phyloP scores from a whole-genome alignment of 768 basidiomycete species.

The Sarcodon sp. region DNA sequence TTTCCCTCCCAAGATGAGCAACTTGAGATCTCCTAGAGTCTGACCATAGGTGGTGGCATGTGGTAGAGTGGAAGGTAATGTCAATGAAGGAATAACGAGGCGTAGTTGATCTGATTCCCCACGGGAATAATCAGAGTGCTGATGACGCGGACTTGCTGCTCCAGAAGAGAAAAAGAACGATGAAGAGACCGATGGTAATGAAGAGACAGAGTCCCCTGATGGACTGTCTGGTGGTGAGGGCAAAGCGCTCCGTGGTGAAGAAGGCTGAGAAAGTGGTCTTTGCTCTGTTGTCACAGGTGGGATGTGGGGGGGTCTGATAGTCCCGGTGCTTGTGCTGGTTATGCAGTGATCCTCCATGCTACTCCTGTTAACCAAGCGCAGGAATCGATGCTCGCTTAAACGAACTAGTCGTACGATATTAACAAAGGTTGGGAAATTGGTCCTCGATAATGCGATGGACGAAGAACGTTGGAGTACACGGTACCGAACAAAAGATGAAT shows the following conservation, averaged over 20 bases:
- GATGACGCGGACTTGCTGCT: conserved; percentile 50
- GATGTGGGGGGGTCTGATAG: conserved; percentile 4
- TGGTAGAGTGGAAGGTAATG: conserved; percentile 46
- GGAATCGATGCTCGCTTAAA: too few species aligned
- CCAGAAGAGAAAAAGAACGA: conserved; percentile 73
- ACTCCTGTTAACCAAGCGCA: too few species aligned
- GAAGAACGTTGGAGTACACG: too few species aligned
- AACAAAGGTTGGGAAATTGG: too few species aligned
- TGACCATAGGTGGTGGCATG: conserved; percentile 57
- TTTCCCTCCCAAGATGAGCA: conserved; percentile 39
- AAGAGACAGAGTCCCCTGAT: conserved; percentile 49
- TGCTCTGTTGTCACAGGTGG: neutral
- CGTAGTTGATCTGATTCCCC: conserved; percentile 9
- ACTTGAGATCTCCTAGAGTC: conserved; percentile 46
- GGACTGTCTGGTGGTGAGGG: conserved; percentile 54
- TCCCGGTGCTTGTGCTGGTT: conserved; percentile 6
- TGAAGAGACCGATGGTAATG: conserved; percentile 58
- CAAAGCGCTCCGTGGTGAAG: conserved; percentile 33
- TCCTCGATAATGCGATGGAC: too few species aligned
- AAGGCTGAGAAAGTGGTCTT: conserved; percentile 23
- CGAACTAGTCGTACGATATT: too few species aligned
- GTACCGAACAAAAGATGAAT: too few species aligned
- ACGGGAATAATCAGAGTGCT: conserved; percentile 26
- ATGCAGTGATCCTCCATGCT: neutral
- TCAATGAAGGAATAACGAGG: conserved; percentile 59